Percentiles rank a stretch among this genome's conserved stretches.
These are phyloP conservation scores for Meyerozyma elateridarum DNA, from an alignment of 1,139 yeast species.

Conservation along the genomic window DNA sequence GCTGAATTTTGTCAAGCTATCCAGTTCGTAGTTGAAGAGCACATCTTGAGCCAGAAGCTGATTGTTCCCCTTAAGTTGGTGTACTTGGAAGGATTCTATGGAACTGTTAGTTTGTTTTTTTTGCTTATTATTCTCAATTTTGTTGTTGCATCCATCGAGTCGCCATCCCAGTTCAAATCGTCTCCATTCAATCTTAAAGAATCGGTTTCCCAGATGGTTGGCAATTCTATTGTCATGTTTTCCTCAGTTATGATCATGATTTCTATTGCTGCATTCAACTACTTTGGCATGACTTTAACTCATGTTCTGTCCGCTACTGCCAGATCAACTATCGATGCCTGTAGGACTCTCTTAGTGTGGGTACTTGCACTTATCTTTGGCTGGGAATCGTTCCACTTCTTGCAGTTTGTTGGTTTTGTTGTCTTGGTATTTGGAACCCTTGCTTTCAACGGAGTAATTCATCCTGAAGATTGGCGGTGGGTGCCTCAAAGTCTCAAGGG, in stretches of 20 bases:
- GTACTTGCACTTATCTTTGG: conserved; percentile 66
- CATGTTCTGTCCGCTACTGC: conserved; percentile 67
- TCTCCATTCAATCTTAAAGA: conserved; percentile 56
- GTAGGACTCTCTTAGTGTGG: conserved; percentile 77
- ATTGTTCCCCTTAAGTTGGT: conserved; percentile 65
- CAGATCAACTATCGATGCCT: conserved; percentile 75
- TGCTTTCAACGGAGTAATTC: conserved; percentile 66
- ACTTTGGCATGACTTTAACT: conserved; percentile 70
- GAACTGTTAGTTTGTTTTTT: conserved; percentile 42
- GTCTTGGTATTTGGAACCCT: conserved; percentile 69
- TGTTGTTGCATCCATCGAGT: conserved; percentile 30
- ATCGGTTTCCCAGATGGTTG: conserved; percentile 48
- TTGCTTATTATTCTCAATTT: conserved; percentile 43
- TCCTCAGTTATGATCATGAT: conserved; percentile 65
- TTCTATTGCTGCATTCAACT: conserved; percentile 69
- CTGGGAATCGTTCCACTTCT: conserved; percentile 64
- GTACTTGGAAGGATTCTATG: conserved; percentile 73
- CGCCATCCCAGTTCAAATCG: conserved; percentile 29
- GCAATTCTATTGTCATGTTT: conserved; percentile 35
- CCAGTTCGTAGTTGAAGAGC: conserved; percentile 78
- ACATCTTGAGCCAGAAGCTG: conserved; percentile 49
- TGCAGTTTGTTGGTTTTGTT: conserved; percentile 64
- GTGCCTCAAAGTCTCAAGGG: conserved; percentile 42
- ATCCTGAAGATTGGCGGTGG: conserved; percentile 41
- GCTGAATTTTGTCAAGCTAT: conserved; percentile 69